Evolutionary conservation across 306 rosid genomes (phyloP), one percentile per base, ranked within the genome.

Genomic region (Rosa lucieae): DNA sequence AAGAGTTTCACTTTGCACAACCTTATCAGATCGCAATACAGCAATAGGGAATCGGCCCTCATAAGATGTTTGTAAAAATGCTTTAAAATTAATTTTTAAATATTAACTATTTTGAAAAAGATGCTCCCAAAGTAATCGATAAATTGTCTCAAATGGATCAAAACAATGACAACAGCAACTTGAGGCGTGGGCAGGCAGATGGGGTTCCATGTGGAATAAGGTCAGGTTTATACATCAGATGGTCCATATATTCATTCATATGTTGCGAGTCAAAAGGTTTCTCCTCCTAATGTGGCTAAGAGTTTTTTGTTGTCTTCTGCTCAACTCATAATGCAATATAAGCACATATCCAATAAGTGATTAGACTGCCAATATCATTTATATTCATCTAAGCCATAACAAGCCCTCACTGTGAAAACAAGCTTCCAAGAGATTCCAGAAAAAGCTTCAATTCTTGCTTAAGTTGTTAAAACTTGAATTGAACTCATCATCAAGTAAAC

Each of bases 151-250:
- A 65, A 66, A 66, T 63, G 14, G 69, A 63, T 17, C 10, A 61
- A 61, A 58, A 23, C 67, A 63, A 65, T 65, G 46, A 67, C 9
- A 67, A 40, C 7, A 26, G 26, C 15, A 67, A 8, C 47, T 67
- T 39, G 72, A 67, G 48, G 72, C 49, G 72, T 67, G 72, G 49
- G 47, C 55, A 47, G 70, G 67, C 35, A 81, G 73, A 67, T 81
- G 80, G 75, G 67, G 49, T 70, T 73, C 77, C 67, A 73, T 73
- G 77, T 37, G 77, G 71, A 66, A 65, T 65, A 46, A 66, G 70
- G 70, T 66, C 37, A 66, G 70, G 21, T 66, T 29, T 48, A 8
- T 74, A 58, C 68, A 74, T 17, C 78, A 58, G 78, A 74, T 42
- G 35, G 21, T 72, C 35, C 77, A 55, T 18, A 5, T 58, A 39